A percentile compares a stretch with the other conserved stretches of the same genome.
Evolutionary conservation across 2,329 filamentous ascomycete species (phyloP).

Genomic region (Alternaria alternata): DNA sequence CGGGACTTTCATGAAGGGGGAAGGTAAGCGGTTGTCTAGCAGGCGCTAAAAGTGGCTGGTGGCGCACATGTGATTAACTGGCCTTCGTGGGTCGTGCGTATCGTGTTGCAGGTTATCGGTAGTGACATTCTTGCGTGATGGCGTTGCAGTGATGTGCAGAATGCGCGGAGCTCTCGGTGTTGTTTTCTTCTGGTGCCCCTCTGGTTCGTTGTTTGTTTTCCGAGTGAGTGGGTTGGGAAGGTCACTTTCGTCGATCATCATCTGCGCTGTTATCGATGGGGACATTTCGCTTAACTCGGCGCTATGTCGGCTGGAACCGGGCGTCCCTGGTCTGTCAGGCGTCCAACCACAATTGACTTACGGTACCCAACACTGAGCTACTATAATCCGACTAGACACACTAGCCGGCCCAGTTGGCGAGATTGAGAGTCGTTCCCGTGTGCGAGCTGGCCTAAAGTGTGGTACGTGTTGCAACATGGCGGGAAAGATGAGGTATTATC

Average conservation of each 20-base stretch:
- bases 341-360: slow-evolving; percentile 2
- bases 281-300: background rate
- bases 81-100: background rate
- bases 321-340: background rate
- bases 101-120: background rate
- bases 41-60: background rate
- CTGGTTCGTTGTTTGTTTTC: slow-evolving; percentile 5
- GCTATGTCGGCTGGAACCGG: background rate
- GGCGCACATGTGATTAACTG: background rate
- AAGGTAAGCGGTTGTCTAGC: slow-evolving; percentile 2
- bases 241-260: slow-evolving; percentile 6
- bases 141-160: background rate
- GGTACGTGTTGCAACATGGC: background rate
- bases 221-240: slow-evolving; percentile 3
- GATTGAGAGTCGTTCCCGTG: slow-evolving; percentile 4
- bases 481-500: slow-evolving; percentile 12
- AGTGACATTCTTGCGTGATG: background rate
- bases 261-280: slow-evolving; percentile 3
- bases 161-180: background rate
- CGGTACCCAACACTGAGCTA: background rate
- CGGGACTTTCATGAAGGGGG: background rate
- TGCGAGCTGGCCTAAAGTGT: slow-evolving; percentile 3
- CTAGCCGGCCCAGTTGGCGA: slow-evolving; percentile 5
- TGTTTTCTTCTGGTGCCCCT: slow-evolving; percentile 3
- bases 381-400: slow-evolving; percentile 1